Percentiles rank a stretch among this genome's conserved stretches.
These are phyloP conservation scores for Lycium barbarum DNA, from an alignment of 257 asterid species.

Conservation along the genomic window DNA sequence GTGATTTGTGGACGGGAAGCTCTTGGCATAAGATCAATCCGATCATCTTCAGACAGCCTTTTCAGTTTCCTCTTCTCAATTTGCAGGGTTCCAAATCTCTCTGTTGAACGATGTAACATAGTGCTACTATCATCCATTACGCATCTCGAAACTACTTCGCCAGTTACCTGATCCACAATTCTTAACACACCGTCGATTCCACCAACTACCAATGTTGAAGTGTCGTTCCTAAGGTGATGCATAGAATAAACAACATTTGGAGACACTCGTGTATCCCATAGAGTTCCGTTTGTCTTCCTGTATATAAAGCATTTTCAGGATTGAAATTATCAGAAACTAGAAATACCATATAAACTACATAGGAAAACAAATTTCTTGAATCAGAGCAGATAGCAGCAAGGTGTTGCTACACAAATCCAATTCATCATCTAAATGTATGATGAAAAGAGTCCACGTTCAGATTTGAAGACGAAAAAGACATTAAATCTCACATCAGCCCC, in stretches of 20 bases:
- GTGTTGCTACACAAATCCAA: conserved; percentile 1
- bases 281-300: conserved; percentile 56
- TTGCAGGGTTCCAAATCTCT: conserved; percentile 33
- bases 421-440: not conserved
- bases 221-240: conserved; percentile 68
- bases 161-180: conserved; percentile 73
- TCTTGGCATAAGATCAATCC: conserved; percentile 65
- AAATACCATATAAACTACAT: not conserved
- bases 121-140: conserved; percentile 54
- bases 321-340: not conserved
- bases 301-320: conserved; percentile 12
- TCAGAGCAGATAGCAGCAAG: conserved; percentile 22
- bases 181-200: conserved; percentile 93
- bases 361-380: conserved; percentile 2
- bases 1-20: conserved; percentile 65
- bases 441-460: conserved; percentile 12
- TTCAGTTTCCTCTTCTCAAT: conserved; percentile 54
- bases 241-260: conserved; percentile 79
- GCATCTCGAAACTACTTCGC: conserved; percentile 69
- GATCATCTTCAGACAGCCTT: conserved; percentile 63
- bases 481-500: not conserved
- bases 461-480: not conserved
- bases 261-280: conserved; percentile 78
- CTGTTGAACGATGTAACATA: conserved; percentile 38
- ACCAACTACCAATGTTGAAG: conserved; percentile 74